Evolutionary conservation across 2,329 filamentous ascomycete species (phyloP), one percentile per base, ranked within the genome.

Genomic region (Botrytis squamosa): DNA sequence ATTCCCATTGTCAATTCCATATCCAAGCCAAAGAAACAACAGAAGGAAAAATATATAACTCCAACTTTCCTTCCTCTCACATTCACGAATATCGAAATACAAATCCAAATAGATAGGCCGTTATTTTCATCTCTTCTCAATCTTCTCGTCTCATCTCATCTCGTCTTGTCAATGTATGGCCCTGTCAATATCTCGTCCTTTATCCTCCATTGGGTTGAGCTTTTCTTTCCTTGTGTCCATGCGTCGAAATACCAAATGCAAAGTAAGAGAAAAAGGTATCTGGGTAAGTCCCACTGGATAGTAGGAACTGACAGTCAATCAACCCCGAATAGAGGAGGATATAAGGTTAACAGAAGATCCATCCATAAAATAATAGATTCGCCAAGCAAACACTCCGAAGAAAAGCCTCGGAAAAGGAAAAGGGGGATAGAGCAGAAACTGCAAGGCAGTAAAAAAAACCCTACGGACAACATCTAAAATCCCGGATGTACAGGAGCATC

Each of bases 401-500:
- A n/a, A 70, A 44, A 46, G 22, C 52, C 20, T 36, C 44, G 33
- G 29, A 25, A 20, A 38, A n/a, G 12, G n/a, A 25, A 29, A 46
- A 20, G 29, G 12, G 25, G 60, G 33, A 36, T 38, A 8, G 8
- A 4, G n/a, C 44, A 18, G 40, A 10, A 70, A 70, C 29, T 20
- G 64, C 16, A 36, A n/a, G 22, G 33, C 22, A 38, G 25, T 33
- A 20, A 29, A 46, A 46, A 5, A 38, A 36, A 1, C 55, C 25
- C 12, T n/a, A 40, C 18, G 18, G 29, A 36, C 14, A 57, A 22
- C 18, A 33, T 25, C 57, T 55, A 72, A 25, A 57, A 69, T 18
- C 49, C 66, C 12, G n/a, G 66, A 57, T 38, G 66, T 42, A 22
- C 55, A 64, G 68, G 38, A 49, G 36, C 29, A 62, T 70, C 74